Conservation (phyloP, 345 rosid species). For the Laguncularia racemosa region DNA sequence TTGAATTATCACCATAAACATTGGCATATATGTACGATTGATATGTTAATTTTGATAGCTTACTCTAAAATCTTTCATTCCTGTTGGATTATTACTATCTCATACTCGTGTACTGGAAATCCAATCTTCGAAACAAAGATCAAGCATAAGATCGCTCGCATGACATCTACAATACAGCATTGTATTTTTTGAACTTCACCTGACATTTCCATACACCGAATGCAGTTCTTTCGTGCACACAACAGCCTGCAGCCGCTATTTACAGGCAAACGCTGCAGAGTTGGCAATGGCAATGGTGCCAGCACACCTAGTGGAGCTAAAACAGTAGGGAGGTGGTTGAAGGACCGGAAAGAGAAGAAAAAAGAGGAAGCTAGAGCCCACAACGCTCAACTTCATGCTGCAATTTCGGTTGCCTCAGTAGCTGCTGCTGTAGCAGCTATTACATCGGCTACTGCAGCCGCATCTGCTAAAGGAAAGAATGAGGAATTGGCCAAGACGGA, state of each 20-base stretch:
- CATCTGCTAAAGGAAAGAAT: slow-evolving; percentile 46
- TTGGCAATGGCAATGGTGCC: slow-evolving; percentile 30
- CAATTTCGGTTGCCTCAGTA: slow-evolving; percentile 83
- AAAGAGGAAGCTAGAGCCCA: slow-evolving; percentile 85
- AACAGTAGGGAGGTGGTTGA: slow-evolving; percentile 94
- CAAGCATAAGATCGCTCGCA: too few relatives aligned
- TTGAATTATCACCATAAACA: too few relatives aligned
- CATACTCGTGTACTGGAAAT: too few relatives aligned
- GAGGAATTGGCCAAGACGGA: slow-evolving; percentile 68
- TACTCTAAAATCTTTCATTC: too few relatives aligned
- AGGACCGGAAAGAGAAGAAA: slow-evolving; percentile 90
- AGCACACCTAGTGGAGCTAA: slow-evolving; percentile 60
- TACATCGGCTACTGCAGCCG: slow-evolving; percentile 69
- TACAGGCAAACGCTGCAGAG: slow-evolving; percentile 42
- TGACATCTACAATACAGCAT: too few relatives aligned
- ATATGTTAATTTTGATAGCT: too few relatives aligned
- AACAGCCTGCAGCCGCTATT: slow-evolving; percentile 76
- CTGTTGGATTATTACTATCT: too few relatives aligned
- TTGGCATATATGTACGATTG: too few relatives aligned
- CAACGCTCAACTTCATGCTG: slow-evolving; percentile 86
- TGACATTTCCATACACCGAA: too few relatives aligned
- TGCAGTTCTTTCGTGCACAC: slow-evolving; percentile 79
- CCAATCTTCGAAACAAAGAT: too few relatives aligned
- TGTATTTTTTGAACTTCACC: too few relatives aligned
- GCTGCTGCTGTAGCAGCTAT: slow-evolving; percentile 90